These are phyloP conservation scores for Colletotrichum sp. DNA, from an alignment of 2,329 filamentous ascomycete genomes.

Conservation along the genomic window DNA sequence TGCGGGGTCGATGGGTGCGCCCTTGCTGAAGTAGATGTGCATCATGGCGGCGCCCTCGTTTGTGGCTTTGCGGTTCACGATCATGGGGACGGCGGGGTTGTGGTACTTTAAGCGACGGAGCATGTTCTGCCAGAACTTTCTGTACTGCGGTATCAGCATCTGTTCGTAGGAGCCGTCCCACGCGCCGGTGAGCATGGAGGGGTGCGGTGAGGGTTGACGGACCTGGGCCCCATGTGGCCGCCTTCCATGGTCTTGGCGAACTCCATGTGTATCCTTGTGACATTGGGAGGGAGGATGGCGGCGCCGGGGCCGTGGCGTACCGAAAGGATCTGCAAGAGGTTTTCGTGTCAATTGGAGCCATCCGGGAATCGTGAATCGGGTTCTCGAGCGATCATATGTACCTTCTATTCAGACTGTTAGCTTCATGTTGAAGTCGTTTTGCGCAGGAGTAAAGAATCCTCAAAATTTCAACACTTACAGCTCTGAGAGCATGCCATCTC, in stretches of 20 bases:
- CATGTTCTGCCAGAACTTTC: conserved; percentile 87
- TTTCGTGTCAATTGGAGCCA: conserved; percentile 27
- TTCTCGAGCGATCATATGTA: conserved; percentile 7
- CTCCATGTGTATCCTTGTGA: conserved; percentile 77
- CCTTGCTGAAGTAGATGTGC: conserved; percentile 66
- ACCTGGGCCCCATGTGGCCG: conserved; percentile 79
- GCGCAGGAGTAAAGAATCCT: neutral
- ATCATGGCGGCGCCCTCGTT: conserved; percentile 63
- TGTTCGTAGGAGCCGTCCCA: neutral
- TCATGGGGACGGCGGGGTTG: conserved; percentile 86
- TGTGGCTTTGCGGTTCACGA: conserved; percentile 72
- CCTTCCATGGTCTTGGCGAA: conserved; percentile 67
- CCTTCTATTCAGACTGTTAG: conserved; percentile 21
- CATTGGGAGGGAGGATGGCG: conserved; percentile 76
- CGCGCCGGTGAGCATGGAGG: neutral
- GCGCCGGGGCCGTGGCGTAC: conserved; percentile 85
- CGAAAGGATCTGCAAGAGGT: conserved; percentile 66
- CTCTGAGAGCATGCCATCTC: conserved; percentile 76
- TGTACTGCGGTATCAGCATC: conserved; percentile 43
- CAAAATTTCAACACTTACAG: conserved; percentile 54
- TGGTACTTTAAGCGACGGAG: conserved; percentile 92
- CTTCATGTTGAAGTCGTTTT: neutral
- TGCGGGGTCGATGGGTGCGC: conserved; percentile 32
- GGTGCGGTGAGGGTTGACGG: conserved; percentile 28
- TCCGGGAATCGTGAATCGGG: neutral